phyloP scores from a whole-genome alignment of 2,329 filamentous ascomycete species.

The Fusarium luffae region DNA sequence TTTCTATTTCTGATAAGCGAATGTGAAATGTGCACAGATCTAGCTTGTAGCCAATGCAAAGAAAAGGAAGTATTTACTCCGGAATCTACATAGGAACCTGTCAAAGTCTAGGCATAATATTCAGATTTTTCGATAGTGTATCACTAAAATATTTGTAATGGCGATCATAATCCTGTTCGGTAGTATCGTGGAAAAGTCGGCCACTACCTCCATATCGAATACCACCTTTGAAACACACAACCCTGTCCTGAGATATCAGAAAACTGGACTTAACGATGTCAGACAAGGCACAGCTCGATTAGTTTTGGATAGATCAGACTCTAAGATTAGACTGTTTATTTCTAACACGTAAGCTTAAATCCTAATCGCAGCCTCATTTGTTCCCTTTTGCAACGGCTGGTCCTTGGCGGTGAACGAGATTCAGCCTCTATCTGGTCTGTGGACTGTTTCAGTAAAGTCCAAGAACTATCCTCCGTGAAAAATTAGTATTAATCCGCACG shows the following conservation, averaged over 20 bases:
- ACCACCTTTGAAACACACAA: neutral
- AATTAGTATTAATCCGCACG: neutral
- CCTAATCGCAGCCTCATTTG: neutral
- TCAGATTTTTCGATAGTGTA: neutral
- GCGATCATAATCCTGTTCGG: neutral
- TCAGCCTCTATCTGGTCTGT: neutral
- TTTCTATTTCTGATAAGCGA: neutral
- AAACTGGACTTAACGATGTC: neutral
- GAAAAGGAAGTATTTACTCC: neutral
- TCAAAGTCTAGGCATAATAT: neutral
- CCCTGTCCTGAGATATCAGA: neutral
- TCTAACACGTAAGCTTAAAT: neutral
- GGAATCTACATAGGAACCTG: rapidly evolving
- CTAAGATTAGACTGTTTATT: neutral
- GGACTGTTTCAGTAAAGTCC: neutral
- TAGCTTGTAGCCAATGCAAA: neutral
- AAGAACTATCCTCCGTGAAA: neutral
- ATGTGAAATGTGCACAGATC: neutral
- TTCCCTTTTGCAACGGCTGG: neutral
- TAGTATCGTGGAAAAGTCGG: neutral
- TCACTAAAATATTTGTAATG: neutral
- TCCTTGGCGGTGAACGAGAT: neutral
- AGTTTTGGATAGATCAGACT: neutral
- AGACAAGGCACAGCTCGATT: neutral
- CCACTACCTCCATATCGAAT: neutral